These are phyloP conservation scores for Verticillium albo-atrum DNA, from an alignment of 2,329 filamentous ascomycete genomes.

Conservation along the genomic window DNA sequence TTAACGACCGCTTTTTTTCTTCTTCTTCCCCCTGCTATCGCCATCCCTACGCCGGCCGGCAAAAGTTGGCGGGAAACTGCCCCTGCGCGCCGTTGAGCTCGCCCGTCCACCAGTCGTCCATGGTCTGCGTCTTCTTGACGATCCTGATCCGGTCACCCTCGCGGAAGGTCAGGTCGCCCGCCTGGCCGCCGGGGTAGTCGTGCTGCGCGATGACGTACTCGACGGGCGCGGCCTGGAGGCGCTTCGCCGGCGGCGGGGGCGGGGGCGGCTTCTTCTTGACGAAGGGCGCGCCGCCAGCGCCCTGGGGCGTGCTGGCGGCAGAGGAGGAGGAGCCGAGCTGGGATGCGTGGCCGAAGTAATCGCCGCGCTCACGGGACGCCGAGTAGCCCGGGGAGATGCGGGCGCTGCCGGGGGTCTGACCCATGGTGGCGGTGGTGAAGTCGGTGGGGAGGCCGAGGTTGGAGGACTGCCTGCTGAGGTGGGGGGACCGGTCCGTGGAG, in stretches of 20 bases:
- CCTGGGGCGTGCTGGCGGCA: conserved; percentile 3
- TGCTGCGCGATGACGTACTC: conserved; percentile 70
- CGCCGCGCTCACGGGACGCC: conserved; percentile 14
- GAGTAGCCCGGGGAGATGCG: conserved; percentile 18
- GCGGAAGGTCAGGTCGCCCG: conserved; percentile 67
- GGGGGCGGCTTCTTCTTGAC: conserved; percentile 63
- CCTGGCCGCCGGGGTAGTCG: conserved; percentile 65
- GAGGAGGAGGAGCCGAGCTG: conserved; percentile 15
- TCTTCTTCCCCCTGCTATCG: not conserved
- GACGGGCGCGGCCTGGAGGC: conserved; percentile 44
- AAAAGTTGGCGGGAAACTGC: conserved; percentile 82
- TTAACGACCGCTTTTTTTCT: too few relatives aligned
- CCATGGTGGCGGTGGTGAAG: conserved; percentile 39
- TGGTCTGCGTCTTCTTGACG: conserved; percentile 71
- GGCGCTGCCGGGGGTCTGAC: conserved; percentile 23
- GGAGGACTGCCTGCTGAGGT: conserved; percentile 20
- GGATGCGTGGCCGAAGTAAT: conserved; percentile 24
- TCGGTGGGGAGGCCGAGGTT: conserved; percentile 34
- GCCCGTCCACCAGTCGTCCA: conserved; percentile 86
- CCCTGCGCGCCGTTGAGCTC: conserved; percentile 66
- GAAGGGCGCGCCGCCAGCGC: conserved; percentile 10
- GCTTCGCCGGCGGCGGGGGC: conserved; percentile 66
- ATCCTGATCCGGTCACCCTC: conserved; percentile 77
- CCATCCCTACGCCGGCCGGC: conserved; percentile 40
- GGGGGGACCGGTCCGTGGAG: conserved; percentile 14